Evolutionary conservation across 1,284 basidiomycete genomes (phyloP).

Genomic region (Trametes hirsuta): DNA sequence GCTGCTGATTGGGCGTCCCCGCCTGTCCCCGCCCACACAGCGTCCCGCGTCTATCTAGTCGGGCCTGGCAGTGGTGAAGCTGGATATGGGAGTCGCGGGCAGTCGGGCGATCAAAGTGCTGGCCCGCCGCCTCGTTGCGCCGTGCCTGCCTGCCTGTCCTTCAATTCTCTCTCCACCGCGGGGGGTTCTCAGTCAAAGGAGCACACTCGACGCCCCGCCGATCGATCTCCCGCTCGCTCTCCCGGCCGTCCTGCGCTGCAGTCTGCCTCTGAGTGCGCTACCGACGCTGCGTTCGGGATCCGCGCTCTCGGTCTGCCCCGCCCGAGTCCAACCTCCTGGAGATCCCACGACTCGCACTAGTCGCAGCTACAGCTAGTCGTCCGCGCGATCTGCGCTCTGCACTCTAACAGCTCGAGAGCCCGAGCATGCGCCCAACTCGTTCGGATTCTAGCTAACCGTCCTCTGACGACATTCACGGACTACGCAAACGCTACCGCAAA

Average conservation of each 20-base stretch:
- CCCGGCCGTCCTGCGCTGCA: too few relatives aligned
- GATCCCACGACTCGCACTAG: too few relatives aligned
- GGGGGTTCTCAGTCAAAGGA: background rate
- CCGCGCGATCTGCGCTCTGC: too few relatives aligned
- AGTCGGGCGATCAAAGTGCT: background rate
- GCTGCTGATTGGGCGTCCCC: background rate
- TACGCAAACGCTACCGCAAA: too few relatives aligned
- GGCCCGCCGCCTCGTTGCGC: conserved; percentile 14
- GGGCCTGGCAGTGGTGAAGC: background rate
- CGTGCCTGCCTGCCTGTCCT: background rate
- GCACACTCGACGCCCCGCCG: background rate
- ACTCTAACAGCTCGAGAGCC: too few relatives aligned
- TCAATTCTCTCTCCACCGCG: background rate
- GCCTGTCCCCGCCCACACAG: too few relatives aligned
- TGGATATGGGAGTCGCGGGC: background rate
- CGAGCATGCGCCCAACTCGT: background rate
- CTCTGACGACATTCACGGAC: background rate
- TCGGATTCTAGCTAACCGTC: background rate
- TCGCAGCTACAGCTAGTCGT: too few relatives aligned
- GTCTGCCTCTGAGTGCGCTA: too few relatives aligned
- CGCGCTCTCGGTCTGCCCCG: too few relatives aligned
- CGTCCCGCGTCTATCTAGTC: conserved; percentile 9
- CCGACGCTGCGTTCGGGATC: too few relatives aligned
- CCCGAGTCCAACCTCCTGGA: too few relatives aligned
- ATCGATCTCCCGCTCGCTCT: background rate